Conservation (phyloP, 805 yeast genomes). For the Ogataea corticis region DNA sequence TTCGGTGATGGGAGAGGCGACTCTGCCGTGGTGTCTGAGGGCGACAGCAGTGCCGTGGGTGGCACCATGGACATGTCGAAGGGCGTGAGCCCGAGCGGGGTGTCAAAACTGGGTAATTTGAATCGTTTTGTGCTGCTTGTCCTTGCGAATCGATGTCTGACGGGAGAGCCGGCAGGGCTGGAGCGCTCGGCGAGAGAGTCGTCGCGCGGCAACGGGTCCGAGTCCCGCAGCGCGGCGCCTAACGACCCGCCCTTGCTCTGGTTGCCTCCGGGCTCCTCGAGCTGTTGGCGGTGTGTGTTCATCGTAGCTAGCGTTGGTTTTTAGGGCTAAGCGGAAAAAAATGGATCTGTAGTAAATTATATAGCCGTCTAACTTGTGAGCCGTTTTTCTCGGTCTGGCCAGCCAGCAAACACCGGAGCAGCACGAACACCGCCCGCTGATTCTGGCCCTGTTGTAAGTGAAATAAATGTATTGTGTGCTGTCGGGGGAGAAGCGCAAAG, state of each 20-base stretch:
- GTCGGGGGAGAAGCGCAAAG: background rate
- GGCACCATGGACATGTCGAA: conserved; percentile 1
- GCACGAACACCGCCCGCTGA: no score
- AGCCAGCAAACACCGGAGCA: no score
- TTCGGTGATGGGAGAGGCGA: conserved; percentile 18
- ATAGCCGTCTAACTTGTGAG: background rate
- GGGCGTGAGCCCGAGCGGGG: background rate
- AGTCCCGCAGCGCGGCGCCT: no score
- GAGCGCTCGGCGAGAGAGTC: background rate
- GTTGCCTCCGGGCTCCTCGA: background rate
- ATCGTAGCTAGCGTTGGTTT: background rate
- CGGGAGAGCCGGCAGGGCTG: background rate
- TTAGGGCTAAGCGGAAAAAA: background rate
- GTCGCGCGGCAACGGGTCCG: no score
- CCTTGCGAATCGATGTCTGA: conserved; percentile 6
- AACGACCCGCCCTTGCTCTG: background rate
- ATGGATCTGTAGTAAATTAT: background rate
- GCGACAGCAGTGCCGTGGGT: conserved; percentile 8
- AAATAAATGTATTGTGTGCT: background rate
- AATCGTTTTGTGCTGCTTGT: conserved; percentile 11
- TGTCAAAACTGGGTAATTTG: conserved; percentile 10
- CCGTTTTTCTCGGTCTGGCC: background rate
- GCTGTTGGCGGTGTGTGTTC: conserved; percentile 4
- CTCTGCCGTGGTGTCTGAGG: conserved; percentile 11
- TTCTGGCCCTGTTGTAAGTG: background rate